Evolutionary conservation across 768 basidiomycete species (phyloP).

Genomic region (Lactarius tabidus): DNA sequence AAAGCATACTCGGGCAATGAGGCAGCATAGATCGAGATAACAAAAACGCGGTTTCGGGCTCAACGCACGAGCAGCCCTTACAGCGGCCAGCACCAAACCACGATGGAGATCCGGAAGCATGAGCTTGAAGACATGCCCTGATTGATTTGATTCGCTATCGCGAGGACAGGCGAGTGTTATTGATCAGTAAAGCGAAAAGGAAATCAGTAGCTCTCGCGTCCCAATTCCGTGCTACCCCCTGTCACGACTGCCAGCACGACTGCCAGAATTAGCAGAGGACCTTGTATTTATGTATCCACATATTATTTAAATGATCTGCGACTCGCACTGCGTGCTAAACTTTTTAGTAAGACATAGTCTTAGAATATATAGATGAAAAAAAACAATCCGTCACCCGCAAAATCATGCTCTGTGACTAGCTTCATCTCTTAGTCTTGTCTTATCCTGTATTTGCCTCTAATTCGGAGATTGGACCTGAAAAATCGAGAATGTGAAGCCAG

Average conservation of each 20-base stretch:
- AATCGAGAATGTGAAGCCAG: too few species aligned
- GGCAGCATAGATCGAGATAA: too few species aligned
- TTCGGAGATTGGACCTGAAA: too few species aligned
- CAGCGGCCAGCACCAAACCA: not conserved
- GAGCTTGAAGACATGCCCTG: not conserved
- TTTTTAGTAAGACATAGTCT: too few species aligned
- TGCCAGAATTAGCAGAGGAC: not conserved
- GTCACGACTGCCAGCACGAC: not conserved
- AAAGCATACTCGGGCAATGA: too few species aligned
- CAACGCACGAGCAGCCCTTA: too few species aligned
- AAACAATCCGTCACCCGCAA: too few species aligned
- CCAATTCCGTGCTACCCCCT: not conserved
- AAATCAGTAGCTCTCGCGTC: not conserved
- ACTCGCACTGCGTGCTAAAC: too few species aligned
- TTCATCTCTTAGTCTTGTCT: too few species aligned
- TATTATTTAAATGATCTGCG: not conserved
- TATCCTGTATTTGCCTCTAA: too few species aligned
- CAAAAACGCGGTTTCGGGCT: too few species aligned
- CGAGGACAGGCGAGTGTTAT: not conserved
- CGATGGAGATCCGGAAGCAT: not conserved
- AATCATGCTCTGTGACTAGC: too few species aligned
- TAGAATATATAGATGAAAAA: not conserved
- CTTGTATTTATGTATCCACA: not conserved
- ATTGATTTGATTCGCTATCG: not conserved
- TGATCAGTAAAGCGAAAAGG: not conserved